phyloP scores from a whole-genome alignment of 2,329 filamentous ascomycete genomes.

The Aspergillus ochraceoroseus region DNA sequence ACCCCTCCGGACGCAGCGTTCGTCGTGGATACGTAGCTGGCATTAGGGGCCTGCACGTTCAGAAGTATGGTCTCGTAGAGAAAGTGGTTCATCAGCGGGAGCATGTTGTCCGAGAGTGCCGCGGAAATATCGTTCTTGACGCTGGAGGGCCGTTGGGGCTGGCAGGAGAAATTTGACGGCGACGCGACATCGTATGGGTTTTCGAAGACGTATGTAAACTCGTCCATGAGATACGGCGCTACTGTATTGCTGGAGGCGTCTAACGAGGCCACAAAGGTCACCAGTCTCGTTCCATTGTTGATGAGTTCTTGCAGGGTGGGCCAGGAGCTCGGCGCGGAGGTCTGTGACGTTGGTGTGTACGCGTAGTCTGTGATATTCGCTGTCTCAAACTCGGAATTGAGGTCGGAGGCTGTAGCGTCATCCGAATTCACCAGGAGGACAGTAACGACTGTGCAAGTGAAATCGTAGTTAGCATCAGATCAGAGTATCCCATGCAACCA shows the following conservation, averaged over 20 bases:
- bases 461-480: too few species aligned
- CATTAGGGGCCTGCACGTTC: constrained; percentile 58
- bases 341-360: constrained; percentile 51
- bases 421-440: constrained; percentile 68
- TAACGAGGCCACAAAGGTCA: constrained; percentile 62
- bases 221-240: constrained; percentile 44
- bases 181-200: constrained; percentile 62
- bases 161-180: constrained; percentile 65
- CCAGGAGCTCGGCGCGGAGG: constrained; percentile 52
- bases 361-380: constrained; percentile 59
- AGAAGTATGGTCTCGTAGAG: constrained; percentile 53
- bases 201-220: constrained; percentile 59
- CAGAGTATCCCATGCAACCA: too few species aligned
- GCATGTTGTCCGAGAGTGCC: constrained; percentile 55
- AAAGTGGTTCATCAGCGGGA: constrained; percentile 79
- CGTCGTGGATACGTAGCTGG: constrained; percentile 57
- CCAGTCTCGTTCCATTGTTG: constrained; percentile 57
- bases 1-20: constrained; percentile 57
- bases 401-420: constrained; percentile 50
- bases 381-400: constrained; percentile 52
- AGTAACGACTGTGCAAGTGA: constrained; percentile 68
- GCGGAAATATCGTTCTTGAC: constrained; percentile 45
- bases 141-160: constrained; percentile 58
- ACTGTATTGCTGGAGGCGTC: constrained; percentile 29
- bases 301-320: constrained; percentile 69